Evolutionary conservation across 805 yeast species (phyloP).

Genomic region (Candida hispaniensis): DNA sequence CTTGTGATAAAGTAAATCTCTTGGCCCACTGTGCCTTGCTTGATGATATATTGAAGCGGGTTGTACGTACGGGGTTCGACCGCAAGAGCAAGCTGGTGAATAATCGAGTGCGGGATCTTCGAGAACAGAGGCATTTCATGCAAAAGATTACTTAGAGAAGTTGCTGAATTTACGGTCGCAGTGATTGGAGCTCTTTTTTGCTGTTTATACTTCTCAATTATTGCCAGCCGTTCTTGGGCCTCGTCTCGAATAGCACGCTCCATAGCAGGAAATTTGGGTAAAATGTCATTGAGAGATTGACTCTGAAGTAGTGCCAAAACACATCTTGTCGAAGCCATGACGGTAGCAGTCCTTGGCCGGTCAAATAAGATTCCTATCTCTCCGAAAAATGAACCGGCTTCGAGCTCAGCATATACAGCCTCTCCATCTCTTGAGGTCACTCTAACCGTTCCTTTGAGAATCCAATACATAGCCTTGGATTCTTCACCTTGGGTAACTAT

Average conservation of each 20-base stretch:
- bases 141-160: constrained; percentile 42
- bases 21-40: constrained; percentile 48
- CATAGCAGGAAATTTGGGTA: constrained; percentile 52
- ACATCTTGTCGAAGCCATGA: constrained; percentile 56
- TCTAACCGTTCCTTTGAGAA: constrained; percentile 62
- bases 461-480: constrained; percentile 71
- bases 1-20: constrained; percentile 56
- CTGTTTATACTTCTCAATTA: constrained; percentile 50
- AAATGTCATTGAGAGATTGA: constrained; percentile 47
- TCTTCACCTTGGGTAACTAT: constrained; percentile 64
- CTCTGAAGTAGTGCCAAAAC: constrained; percentile 58
- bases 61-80: constrained; percentile 45
- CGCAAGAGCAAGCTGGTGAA: constrained; percentile 53
- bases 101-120: constrained; percentile 44
- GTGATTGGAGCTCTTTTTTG: constrained; percentile 1
- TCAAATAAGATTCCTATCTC: constrained; percentile 69
- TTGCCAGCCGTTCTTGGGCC: constrained; percentile 64
- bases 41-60: constrained; percentile 51
- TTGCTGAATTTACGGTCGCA: constrained; percentile 9
- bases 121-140: constrained; percentile 49
- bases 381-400: constrained; percentile 63
- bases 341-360: constrained; percentile 71
- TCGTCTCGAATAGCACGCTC: constrained; percentile 66
- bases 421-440: constrained; percentile 73
- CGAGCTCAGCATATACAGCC: constrained; percentile 57